Evolutionary conservation across 2,329 filamentous ascomycete genomes (phyloP).

Genomic region (Phaeosphaeria sp.): DNA sequence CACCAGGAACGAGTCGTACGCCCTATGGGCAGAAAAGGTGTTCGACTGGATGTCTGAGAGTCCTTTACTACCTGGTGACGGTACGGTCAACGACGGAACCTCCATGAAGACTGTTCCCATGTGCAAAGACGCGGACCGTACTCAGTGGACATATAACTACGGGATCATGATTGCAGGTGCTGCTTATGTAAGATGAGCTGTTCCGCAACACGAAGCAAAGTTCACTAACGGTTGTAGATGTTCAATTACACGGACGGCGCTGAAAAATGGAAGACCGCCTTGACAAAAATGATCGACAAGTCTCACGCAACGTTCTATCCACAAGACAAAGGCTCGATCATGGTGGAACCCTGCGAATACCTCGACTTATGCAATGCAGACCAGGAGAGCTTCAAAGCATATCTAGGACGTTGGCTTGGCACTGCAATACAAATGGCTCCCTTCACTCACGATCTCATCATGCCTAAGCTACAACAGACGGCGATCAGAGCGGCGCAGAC

Average conservation of each 20-base stretch:
- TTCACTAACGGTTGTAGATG: constrained; percentile 35
- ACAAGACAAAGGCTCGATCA: constrained; percentile 41
- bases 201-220: not conserved
- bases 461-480: constrained; percentile 60
- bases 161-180: constrained; percentile 44
- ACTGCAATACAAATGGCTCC: constrained; percentile 64
- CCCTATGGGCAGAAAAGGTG: constrained; percentile 42
- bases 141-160: constrained; percentile 48
- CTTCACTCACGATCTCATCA: constrained; percentile 58
- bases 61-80: constrained; percentile 32
- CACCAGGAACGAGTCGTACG: constrained; percentile 46
- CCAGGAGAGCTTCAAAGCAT: constrained; percentile 55
- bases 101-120: constrained; percentile 21
- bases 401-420: constrained; percentile 58
- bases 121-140: constrained; percentile 37
- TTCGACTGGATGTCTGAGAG: constrained; percentile 44
- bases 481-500: constrained; percentile 62
- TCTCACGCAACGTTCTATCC: constrained; percentile 48
- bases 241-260: constrained; percentile 50
- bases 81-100: constrained; percentile 39
- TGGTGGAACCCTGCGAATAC: constrained; percentile 54
- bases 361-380: constrained; percentile 51
- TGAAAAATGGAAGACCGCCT: constrained; percentile 36
- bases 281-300: constrained; percentile 41
- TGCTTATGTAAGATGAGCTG: constrained; percentile 32